Evolutionary conservation across 2,329 filamentous ascomycete species (phyloP), one percentile per base, ranked within the genome.

Genomic region (Aureobasidium sp.): DNA sequence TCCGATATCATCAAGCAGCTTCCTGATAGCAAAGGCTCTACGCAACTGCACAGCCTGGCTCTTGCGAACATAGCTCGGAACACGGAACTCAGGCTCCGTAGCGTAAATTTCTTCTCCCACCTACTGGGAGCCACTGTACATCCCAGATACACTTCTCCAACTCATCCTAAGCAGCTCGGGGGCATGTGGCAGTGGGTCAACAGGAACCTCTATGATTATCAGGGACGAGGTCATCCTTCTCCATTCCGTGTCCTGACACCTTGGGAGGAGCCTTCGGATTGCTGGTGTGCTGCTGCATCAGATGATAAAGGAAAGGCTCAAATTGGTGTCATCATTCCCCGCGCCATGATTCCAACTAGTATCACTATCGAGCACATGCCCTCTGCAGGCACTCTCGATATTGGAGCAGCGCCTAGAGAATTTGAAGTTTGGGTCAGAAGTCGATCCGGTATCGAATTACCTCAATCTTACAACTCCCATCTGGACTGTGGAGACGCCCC

Each of bases 261-360:
- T 3, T 96, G 92, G 91, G 78, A 86, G 10, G 89, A 96, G 53
- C 82, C 87, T 37, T 90, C 89, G 24, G 89, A 97, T 65, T 95
- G 91, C 74, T 97, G 91, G 89, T 97, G 93, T 73, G 86, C 87
- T 5, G 74, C 77, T 10, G 71, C 73, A 56, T 81, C 78, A 70
- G 62, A 65, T 12, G 75, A 79, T 17, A 79, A 79, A 8, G 79
- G 81, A 53, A 84, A 85, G 41, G 84, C 86, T 1, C 83, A 85
- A 59, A 77, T 97, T 17, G 83, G 82, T 9, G 83, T 95, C 20
- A 63, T 69, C 15, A 69, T 78, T 17, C 64, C 69, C 5, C 68
- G 70, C 7, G 66, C 67, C 1, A 71, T 80, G 62, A 71, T 67
- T 55, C 77, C 78, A 1, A 69, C 68, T 5, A 69, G 73, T 37